Percentiles rank a stretch among this genome's conserved stretches.
Conservation (phyloP, 2,329 filamentous ascomycete genomes). For the Clonostachys sp. region DNA sequence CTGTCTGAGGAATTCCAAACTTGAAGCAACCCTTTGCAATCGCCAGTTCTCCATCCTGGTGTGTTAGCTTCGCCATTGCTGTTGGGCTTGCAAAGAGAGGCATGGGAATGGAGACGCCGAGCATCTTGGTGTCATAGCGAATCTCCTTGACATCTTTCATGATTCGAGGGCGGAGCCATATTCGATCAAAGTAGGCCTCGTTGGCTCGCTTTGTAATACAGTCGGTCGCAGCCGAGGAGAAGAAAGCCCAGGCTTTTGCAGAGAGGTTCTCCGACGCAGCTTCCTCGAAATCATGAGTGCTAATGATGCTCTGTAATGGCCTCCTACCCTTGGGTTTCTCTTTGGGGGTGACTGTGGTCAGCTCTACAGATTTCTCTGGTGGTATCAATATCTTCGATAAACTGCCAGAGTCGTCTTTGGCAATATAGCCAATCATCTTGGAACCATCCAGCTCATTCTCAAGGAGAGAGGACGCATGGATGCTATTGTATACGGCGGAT, state of each 20-base stretch:
- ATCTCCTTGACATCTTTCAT: slow-evolving; percentile 46
- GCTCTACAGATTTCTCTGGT: no score
- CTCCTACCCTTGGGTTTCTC: neutral
- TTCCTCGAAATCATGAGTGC: slow-evolving; percentile 49
- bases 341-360: no score
- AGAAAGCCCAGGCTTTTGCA: slow-evolving; percentile 61
- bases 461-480: neutral
- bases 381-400: neutral
- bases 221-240: slow-evolving; percentile 57
- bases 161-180: slow-evolving; percentile 52
- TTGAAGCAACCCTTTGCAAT: slow-evolving; percentile 40
- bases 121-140: slow-evolving; percentile 41
- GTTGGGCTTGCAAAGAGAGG: slow-evolving; percentile 58
- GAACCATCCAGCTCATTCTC: neutral
- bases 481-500: neutral
- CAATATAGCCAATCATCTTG: neutral
- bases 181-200: slow-evolving; percentile 42
- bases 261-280: slow-evolving; percentile 46
- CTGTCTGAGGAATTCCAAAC: neutral
- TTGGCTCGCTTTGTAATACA: slow-evolving; percentile 48
- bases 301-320: neutral
- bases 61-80: slow-evolving; percentile 55
- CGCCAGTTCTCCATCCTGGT: slow-evolving; percentile 54
- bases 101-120: slow-evolving; percentile 41
- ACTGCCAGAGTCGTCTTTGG: neutral